Evolutionary conservation across 176 grass and related monocot species (phyloP), one percentile per base, ranked within the genome.

Genomic region (Cenchrus fungigraminus): DNA sequence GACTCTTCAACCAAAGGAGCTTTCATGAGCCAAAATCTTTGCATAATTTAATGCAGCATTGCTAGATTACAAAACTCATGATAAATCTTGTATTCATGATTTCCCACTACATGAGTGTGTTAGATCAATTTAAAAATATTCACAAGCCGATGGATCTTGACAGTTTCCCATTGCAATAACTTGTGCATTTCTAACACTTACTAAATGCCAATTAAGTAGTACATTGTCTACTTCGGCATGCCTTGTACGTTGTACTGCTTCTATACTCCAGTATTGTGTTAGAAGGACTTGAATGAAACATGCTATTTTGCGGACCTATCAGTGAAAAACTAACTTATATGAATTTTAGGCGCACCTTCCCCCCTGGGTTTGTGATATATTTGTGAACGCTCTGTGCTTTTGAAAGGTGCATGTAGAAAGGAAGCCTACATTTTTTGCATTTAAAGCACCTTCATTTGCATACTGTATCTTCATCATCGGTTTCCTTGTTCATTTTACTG

Each of bases 371-470:
- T 84, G 49, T 0, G 6, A 54, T 89, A 52, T 4, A 51, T 69
- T 54, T 80, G 15, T 65, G 54, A 55, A 82, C 45, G 70, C 42
- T 83, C 49, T 81, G 31, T 74, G 32, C 17, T 64, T 68, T 15
- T 56, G 55, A 46, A 82, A 82, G 9, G 37, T 81, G 55, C n/a
- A 88, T 57, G 62, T 64, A 64, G 28, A 54, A 53, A 67, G 78
- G 64, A 65, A 46, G 12, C 10, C 49, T 49, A 40, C 3, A 40
- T 62, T 14, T 61, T 40, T 79, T 63, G 45, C 46, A 17, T 42
- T 50, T 12, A 13, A 72, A 53, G 31, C 68, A 19, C 22, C 12
- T 81, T 12, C 15, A 46, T 82, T 69, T 51, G 6, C 11, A 65
- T 6, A 2, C 20, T n/a, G 37, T 74, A 56, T 79, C 42, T 62